Evolutionary conservation across 371 early-diverging fungal species (phyloP), one percentile per base, ranked within the genome.

Genomic region (Nematocida ironsii): DNA sequence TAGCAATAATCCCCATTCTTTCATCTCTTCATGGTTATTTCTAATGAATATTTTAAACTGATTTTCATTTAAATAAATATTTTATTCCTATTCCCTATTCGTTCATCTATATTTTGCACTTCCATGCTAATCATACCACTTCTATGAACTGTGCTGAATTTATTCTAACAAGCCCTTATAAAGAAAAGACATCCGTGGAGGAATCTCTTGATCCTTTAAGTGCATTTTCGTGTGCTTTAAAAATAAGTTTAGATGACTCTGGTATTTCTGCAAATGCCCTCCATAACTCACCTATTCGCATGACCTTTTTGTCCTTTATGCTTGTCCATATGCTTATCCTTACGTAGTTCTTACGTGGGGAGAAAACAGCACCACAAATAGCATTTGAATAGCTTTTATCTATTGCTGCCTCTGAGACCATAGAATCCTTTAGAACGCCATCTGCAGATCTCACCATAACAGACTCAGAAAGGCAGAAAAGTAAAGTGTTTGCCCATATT

Each of bases 161-260:
- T 33, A 33, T 33, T 33, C 33, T 33, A 33, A 33, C 33, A 33
- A 50, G 18, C 52, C 18, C 52, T 45, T 78, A 78, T 58, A 78
- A 16, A 9, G 69, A 70, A 56, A 71, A 78, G 13, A 78, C 57
- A 60, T 78, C 80, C 13, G 64, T 7, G 5, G 57, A 52, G 13
- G 54, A 39, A 13, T 83, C 83, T 50, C 70, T 76, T 13, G 42
- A 48, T 16, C 83, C 83, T 25, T 70, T 76, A 13, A 83, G 69
- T 9, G 83, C 83, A 44, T 42, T 83, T 45, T 83, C 83, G 62
- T 83, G 83, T 20, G 67, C 62, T 47, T 74, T 74, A 62, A 83
- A 83, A 44, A 9, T 40, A 13, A 82, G 25, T 25, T 76, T 73
- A 18, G 7, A 4, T 4, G 25, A n/a, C 5, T 80, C 72, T 16